Evolutionary conservation across 441 rosid genomes (phyloP), one percentile per base, ranked within the genome.

Genomic region (Gossypium armourianum): DNA sequence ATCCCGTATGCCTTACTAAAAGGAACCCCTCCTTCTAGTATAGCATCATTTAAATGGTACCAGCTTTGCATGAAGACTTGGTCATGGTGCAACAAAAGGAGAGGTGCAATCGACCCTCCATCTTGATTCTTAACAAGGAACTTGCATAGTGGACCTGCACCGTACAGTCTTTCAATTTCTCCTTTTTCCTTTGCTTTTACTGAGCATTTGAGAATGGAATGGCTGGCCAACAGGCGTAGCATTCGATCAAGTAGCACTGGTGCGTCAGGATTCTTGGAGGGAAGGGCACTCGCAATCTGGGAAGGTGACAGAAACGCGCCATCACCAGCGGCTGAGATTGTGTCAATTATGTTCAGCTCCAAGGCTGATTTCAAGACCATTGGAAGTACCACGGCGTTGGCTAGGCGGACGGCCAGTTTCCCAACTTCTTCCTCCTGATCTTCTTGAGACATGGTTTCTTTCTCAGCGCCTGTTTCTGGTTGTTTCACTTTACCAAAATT

Each of bases 11-110:
- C 76, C 56, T 32, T 82, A 29, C 77, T n/a, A 50, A 77, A 82
- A 17, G 81, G 85, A 16, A 75, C 58, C 4, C 81, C 76, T 0
- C 81, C 81, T 69, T 77, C 78, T 28, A 78, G 73, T 8, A 81
- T 59, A 12, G 74, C 80, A 47, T 81, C 80, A 69, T 76, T 78
- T 61, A 82, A 69, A 36, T 79, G 81, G 23, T 28, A 78, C 83
- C 72, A 66, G 63, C 62, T 72, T 59, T 72, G 16, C 73, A 68
- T 76, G 60, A 72, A 61, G 64, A 69, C 76, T 29, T 78, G 76
- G 52, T 56, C 75, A 16, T 74, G 62, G 50, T 8, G 15, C 54
- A 76, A 2, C 68, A 74, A 32, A 2, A 76, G 61, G 4, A 65
- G 6, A 47, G 80, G 57, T 28, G 65, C 67, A 66, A 78, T 24